A percentile compares a stretch with the other conserved stretches of the same genome.
Conservation (phyloP, 83 land plant species). For the Diphasiastrum complanatum region DNA sequence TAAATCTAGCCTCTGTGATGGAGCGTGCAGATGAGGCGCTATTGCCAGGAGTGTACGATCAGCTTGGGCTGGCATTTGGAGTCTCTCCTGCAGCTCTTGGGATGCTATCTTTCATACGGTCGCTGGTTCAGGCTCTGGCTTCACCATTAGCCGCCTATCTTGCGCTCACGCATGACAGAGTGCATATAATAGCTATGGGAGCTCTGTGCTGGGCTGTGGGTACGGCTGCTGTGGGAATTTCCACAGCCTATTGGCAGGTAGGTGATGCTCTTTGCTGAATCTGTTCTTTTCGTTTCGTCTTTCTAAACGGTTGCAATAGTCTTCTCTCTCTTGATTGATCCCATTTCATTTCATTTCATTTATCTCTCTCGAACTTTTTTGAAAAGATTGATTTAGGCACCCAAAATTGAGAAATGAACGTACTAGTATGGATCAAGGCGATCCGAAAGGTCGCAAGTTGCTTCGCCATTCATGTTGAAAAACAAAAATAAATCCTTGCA, state of each 20-base stretch:
- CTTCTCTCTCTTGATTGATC: neutral
- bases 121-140: conserved; percentile 26
- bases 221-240: conserved; percentile 20
- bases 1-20: conserved; percentile 25
- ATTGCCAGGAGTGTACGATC: conserved; percentile 26
- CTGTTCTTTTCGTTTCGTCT: neutral
- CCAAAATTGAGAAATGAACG: no score
- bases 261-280: neutral
- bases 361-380: no score
- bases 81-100: conserved; percentile 24
- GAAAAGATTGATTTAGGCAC: no score
- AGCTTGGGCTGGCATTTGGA: conserved; percentile 21
- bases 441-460: no score
- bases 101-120: conserved; percentile 21
- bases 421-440: no score
- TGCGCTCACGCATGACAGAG: conserved; percentile 19
- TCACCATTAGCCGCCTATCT: conserved; percentile 30
- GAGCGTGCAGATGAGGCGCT: conserved; percentile 37
- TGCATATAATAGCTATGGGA: conserved; percentile 15
- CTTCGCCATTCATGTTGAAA: no score
- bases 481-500: no score
- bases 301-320: neutral
- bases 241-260: conserved; percentile 29
- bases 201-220: conserved; percentile 25
- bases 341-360: neutral